phyloP scores from a whole-genome alignment of 164 flowering plant genomes.

The Platanus orientalis region DNA sequence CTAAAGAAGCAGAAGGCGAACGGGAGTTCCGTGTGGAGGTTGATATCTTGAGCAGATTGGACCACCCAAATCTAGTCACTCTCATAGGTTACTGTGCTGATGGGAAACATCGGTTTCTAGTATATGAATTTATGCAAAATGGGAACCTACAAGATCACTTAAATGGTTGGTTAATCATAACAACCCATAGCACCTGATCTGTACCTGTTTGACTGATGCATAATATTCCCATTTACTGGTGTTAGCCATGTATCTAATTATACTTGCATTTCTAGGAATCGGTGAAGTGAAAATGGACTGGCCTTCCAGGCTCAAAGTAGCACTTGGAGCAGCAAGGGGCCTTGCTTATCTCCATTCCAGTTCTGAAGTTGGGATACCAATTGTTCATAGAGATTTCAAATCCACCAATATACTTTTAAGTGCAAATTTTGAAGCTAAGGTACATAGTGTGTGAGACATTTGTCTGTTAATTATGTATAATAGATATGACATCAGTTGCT shows the following conservation, averaged over 20 bases:
- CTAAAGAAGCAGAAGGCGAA: conserved; percentile 91
- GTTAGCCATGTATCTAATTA: conserved; percentile 1
- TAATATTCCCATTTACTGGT: too few species aligned
- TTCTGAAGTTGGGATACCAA: conserved; percentile 77
- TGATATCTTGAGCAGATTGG: conserved; percentile 91
- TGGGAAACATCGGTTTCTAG: conserved; percentile 91
- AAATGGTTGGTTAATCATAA: conserved; percentile 44
- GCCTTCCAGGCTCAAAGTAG: conserved; percentile 81
- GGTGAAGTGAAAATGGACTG: conserved; percentile 76
- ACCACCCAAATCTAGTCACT: conserved; percentile 88
- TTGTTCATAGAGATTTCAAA: conserved; percentile 94
- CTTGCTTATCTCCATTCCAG: conserved; percentile 94
- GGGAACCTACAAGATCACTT: conserved; percentile 95
- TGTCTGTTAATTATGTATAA: not conserved
- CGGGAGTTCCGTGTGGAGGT: conserved; percentile 95
- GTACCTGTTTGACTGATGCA: not conserved
- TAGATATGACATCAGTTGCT: not conserved
- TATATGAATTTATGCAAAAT: conserved; percentile 82
- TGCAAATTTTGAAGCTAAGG: conserved; percentile 83
- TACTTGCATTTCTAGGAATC: conserved; percentile 39
- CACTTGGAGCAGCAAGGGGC: conserved; percentile 90
- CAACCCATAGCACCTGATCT: not conserved
- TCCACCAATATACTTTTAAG: conserved; percentile 85
- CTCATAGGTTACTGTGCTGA: conserved; percentile 96
- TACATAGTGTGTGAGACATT: conserved; percentile 15